A percentile compares a stretch with the other conserved stretches of the same genome.
Conservation (phyloP, 31 red algal genomes). For the Endocladia muricata region DNA sequence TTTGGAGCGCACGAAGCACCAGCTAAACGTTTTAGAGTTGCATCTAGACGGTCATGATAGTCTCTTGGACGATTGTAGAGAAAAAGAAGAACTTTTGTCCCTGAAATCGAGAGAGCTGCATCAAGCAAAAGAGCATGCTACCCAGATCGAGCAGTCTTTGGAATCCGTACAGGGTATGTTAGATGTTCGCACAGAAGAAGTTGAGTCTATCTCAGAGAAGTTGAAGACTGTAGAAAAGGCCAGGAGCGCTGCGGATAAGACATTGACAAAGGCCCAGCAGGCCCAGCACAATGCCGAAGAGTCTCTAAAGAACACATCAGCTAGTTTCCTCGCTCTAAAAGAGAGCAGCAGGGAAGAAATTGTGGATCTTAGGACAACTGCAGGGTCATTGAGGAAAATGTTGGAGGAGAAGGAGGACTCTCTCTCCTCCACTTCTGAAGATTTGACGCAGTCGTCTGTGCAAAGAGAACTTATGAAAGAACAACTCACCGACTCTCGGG, state of each 20-base stretch:
- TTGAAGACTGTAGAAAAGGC: not conserved
- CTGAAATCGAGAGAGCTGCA: not conserved
- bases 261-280: not conserved
- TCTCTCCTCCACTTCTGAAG: not conserved
- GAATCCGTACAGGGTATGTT: not conserved
- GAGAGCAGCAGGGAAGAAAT: not conserved
- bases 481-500: not conserved
- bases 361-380: not conserved
- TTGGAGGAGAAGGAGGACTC: not conserved
- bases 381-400: not conserved
- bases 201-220: not conserved
- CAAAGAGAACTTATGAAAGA: not conserved
- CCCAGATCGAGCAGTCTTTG: slow-evolving; percentile 3
- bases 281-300: not conserved
- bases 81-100: not conserved
- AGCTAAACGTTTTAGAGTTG: not conserved
- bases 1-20: not conserved
- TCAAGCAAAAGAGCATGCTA: not conserved
- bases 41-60: slow-evolving; percentile 29
- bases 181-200: not conserved
- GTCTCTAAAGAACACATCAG: not conserved
- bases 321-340: not conserved
- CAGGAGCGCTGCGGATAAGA: not conserved
- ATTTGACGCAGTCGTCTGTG: not conserved
- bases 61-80: slow-evolving; percentile 12